phyloP scores from a whole-genome alignment of 2,329 filamentous ascomycete species.

The Xylariaceae sp. region DNA sequence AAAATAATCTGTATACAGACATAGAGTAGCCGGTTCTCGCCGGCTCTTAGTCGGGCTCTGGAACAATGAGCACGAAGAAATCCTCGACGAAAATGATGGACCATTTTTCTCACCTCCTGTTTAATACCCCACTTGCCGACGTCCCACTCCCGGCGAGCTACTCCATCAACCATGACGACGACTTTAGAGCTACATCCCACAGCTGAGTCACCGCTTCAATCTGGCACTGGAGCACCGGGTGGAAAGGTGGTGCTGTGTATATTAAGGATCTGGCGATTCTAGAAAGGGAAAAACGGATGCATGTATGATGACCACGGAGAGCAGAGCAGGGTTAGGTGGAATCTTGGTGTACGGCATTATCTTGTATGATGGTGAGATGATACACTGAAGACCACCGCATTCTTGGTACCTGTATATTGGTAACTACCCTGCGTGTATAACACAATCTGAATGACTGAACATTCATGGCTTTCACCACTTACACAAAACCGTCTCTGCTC shows the following conservation, averaged over 20 bases:
- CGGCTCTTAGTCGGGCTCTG: not conserved
- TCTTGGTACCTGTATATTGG: slow-evolving; percentile 22
- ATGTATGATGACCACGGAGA: slow-evolving; percentile 15
- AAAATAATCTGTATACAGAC: slow-evolving; percentile 2
- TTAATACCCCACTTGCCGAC: slow-evolving; percentile 15
- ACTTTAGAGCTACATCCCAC: slow-evolving; percentile 14
- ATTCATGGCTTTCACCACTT: not conserved
- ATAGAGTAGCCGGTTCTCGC: not conserved
- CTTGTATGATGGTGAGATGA: slow-evolving; percentile 9
- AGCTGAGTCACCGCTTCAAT: slow-evolving; percentile 8
- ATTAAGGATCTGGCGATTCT: slow-evolving; percentile 18
- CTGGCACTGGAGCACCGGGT: slow-evolving; percentile 1
- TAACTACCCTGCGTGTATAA: slow-evolving; percentile 21
- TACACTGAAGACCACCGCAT: slow-evolving; percentile 10
- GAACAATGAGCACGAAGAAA: slow-evolving; percentile 5
- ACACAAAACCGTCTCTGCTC: not conserved
- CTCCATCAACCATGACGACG: slow-evolving; percentile 4
- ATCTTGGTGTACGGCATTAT: slow-evolving; percentile 8
- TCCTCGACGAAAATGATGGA: slow-evolving; percentile 7
- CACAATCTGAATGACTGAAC: slow-evolving; percentile 14
- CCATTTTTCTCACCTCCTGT: slow-evolving; percentile 9
- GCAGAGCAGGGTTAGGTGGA: slow-evolving; percentile 7
- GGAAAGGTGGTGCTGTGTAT: slow-evolving; percentile 17
- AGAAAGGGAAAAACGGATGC: slow-evolving; percentile 19
- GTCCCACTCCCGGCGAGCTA: slow-evolving; percentile 3